Evolutionary conservation across 805 yeast genomes (phyloP), one percentile per base, ranked within the genome.

Genomic region (Myxozyma geophila): DNA sequence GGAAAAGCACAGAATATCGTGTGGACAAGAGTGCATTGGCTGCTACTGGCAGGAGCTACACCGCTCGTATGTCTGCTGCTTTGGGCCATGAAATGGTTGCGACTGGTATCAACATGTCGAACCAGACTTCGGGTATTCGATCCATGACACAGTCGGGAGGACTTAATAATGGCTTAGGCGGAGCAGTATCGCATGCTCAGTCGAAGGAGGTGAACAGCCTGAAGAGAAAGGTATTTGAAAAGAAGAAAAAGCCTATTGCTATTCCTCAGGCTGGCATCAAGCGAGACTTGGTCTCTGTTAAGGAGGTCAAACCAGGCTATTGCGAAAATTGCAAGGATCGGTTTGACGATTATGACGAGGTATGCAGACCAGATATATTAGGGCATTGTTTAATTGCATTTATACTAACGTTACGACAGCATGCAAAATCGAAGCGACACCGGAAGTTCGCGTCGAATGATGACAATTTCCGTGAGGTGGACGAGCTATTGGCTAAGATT

Each of bases 301-400:
- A 64, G 40, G 68, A 63, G 39, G 66, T 63, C 62, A 52, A 60
- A n/a, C 70, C 93, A 0, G 98, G 98, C 0, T 92, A 90, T 75
- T 93, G 99, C 77, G 99, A 93, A 74, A 93, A 93, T 73, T 93
- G 99, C 76, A 81, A 93, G 28, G 88, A 88, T 64, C 87, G 87
- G 73, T 93, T 89, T 73, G 92, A 89, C 57, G 84, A 85, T 68
- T 87, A 92, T 72, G 89, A 86, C 33, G 89, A 85, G 59, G 64
- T 60, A 28, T 35, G 51, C 10, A 51, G 19, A 23, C 8, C 28
- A 54, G 10, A 10, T 33, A 21, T 37, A 47, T n/a, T n/a, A 40
- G 19, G 13, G 1, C 21, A 8, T 12, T 23, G 7, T 8, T 19
- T 12, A 12, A 2, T 37, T 17, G 3, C 33, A 5, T n/a, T 44